Conservation (phyloP, 1,139 yeast species). For the Blastobotrys serpentis region DNA sequence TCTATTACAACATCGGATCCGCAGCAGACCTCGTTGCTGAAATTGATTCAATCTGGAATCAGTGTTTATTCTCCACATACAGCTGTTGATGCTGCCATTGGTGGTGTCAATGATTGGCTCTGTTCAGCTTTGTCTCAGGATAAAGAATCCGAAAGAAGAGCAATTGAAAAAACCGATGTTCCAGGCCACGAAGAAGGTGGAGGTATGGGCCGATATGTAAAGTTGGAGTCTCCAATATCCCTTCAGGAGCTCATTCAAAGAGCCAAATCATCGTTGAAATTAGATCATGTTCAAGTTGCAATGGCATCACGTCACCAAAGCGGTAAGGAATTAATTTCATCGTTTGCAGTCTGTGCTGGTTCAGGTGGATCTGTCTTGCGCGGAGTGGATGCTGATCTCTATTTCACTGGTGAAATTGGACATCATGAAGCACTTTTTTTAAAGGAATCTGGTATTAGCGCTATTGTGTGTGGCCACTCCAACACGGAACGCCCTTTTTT, state of each 20-base stretch:
- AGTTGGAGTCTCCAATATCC: conserved; percentile 46
- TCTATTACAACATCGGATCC: conserved; percentile 65
- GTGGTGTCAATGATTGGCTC: conserved; percentile 93
- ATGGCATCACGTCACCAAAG: conserved; percentile 39
- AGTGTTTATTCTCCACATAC: conserved; percentile 96
- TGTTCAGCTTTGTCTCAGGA: conserved; percentile 56
- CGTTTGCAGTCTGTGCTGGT: conserved; percentile 92
- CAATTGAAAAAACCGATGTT: conserved; percentile 26
- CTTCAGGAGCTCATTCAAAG: conserved; percentile 50
- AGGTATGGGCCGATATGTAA: conserved; percentile 82
- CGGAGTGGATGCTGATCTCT: conserved; percentile 70
- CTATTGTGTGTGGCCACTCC: conserved; percentile 80
- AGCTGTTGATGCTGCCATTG: conserved; percentile 86
- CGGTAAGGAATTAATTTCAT: conserved; percentile 30
- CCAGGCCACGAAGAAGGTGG: conserved; percentile 49
- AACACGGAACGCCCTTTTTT: conserved; percentile 91
- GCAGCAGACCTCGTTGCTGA: conserved; percentile 75
- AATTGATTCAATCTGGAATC: conserved; percentile 69
- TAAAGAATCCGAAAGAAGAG: conserved; percentile 30
- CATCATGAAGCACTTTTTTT: conserved; percentile 84
- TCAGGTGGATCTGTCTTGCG: conserved; percentile 75
- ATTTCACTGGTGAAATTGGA: conserved; percentile 87
- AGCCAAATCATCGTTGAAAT: conserved; percentile 54
- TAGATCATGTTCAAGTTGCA: conserved; percentile 67
- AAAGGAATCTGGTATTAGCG: conserved; percentile 70